These are phyloP conservation scores for Taphrina betulina DNA, from an alignment of 1,139 yeast genomes.

Conservation along the genomic window DNA sequence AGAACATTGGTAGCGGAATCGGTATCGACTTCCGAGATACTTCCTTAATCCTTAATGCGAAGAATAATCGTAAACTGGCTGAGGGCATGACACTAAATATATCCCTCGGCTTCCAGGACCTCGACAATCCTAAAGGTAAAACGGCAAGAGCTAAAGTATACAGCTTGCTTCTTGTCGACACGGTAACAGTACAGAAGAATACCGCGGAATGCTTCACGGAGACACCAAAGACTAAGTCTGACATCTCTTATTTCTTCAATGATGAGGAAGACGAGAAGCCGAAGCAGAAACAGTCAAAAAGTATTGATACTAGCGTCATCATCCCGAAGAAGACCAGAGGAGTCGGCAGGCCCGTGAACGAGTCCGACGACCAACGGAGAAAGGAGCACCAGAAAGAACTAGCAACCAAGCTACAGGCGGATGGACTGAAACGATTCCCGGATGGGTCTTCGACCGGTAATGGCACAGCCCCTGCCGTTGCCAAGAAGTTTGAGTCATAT, in stretches of 20 bases:
- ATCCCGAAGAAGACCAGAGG: constrained; percentile 63
- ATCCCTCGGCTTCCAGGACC: constrained; percentile 71
- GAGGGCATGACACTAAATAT: constrained; percentile 76
- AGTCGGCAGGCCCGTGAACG: constrained; percentile 65
- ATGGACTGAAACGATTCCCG: constrained; percentile 39
- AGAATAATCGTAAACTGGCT: constrained; percentile 65
- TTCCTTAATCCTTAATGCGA: constrained; percentile 66
- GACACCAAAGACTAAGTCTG: constrained; percentile 69
- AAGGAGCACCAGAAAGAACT: constrained; percentile 73
- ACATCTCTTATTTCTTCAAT: constrained; percentile 73
- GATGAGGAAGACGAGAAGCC: constrained; percentile 48
- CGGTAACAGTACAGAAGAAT: constrained; percentile 59
- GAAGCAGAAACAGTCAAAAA: constrained; percentile 38
- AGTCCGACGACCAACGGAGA: constrained; percentile 76
- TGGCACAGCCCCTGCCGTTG: constrained; percentile 68
- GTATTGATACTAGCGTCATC: constrained; percentile 56
- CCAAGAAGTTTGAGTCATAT: constrained; percentile 91
- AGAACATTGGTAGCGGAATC: constrained; percentile 83
- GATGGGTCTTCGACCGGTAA: constrained; percentile 55
- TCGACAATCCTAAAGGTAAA: constrained; percentile 50
- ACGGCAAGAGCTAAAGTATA: constrained; percentile 56
- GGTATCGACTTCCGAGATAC: constrained; percentile 92
- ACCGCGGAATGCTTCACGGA: constrained; percentile 71
- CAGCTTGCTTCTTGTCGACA: constrained; percentile 77
- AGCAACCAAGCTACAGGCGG: constrained; percentile 39